Conservation (phyloP, 1,284 basidiomycete genomes). For the Leccinum subrobustum region DNA sequence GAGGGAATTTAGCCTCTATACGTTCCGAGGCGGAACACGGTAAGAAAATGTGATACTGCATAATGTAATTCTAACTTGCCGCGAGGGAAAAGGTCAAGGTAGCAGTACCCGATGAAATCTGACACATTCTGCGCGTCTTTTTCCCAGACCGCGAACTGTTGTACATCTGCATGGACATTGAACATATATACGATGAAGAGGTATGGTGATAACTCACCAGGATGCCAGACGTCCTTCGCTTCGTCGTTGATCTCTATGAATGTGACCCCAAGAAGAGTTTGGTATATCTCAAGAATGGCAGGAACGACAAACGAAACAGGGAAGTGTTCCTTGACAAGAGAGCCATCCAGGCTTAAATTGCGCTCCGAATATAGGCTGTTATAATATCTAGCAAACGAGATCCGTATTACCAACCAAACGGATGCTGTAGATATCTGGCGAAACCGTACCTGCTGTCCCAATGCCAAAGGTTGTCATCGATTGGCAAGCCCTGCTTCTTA, state of each 20-base stretch:
- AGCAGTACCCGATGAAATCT: conserved; percentile 78
- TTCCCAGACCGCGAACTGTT: conserved; percentile 81
- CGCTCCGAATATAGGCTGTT: conserved; percentile 71
- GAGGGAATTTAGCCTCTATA: conserved; percentile 74
- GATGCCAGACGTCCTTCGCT: conserved; percentile 61
- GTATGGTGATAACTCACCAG: conserved; percentile 45
- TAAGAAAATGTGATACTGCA: not conserved
- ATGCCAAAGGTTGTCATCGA: conserved; percentile 68
- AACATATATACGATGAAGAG: not conserved
- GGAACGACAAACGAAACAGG: conserved; percentile 79
- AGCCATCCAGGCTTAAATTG: conserved; percentile 67
- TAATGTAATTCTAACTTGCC: conserved; percentile 39
- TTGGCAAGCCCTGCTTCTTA: conserved; percentile 51
- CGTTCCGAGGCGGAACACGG: not conserved
- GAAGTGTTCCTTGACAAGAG: conserved; percentile 82
- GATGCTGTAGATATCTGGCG: not conserved
- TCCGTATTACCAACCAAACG: not conserved
- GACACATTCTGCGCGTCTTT: conserved; percentile 65
- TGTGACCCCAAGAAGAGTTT: conserved; percentile 71
- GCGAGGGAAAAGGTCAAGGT: conserved; percentile 85
- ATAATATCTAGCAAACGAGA: conserved; percentile 47
- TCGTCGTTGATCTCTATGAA: conserved; percentile 64
- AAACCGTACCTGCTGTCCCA: conserved; percentile 56
- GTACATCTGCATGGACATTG: conserved; percentile 53
- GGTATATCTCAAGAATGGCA: conserved; percentile 78